phyloP scores from a whole-genome alignment of 148 eudicot species.

The Arbutus unedo region DNA sequence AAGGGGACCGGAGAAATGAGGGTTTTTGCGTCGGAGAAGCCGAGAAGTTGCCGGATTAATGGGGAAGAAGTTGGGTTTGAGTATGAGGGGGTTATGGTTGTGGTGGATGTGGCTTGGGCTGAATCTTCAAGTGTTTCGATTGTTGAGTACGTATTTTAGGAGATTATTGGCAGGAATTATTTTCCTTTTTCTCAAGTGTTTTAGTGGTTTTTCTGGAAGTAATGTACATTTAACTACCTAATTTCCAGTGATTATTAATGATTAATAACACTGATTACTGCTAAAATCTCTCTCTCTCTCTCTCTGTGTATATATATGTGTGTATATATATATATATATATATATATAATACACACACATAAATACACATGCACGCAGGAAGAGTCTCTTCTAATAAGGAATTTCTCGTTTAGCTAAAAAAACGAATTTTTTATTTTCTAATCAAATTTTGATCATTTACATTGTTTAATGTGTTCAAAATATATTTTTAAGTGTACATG shows the following conservation, averaged over 20 bases:
- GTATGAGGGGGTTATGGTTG: slow-evolving; percentile 41
- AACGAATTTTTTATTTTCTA: too few species aligned
- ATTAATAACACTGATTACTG: background rate
- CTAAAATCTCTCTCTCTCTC: background rate
- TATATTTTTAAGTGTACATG: too few species aligned
- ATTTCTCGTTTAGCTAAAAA: too few species aligned
- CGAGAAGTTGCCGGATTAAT: slow-evolving; percentile 42
- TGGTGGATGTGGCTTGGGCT: slow-evolving; percentile 47
- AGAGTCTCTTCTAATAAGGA: too few species aligned
- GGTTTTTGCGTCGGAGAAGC: slow-evolving; percentile 48
- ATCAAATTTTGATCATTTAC: too few species aligned
- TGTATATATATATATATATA: too few species aligned
- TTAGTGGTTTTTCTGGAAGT: background rate
- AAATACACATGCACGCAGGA: too few species aligned
- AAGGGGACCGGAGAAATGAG: slow-evolving; percentile 65
- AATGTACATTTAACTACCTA: background rate
- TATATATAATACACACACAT: too few species aligned
- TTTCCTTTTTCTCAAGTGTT: background rate
- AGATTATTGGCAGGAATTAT: background rate
- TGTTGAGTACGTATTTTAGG: slow-evolving; percentile 47
- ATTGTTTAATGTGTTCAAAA: too few species aligned
- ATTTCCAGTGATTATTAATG: background rate
- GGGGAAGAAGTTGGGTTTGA: slow-evolving; percentile 39
- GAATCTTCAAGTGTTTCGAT: slow-evolving; percentile 33
- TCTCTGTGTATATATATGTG: background rate